Base-by-base conservation (phyloP, 257 asterid genomes). In the Jacaranda mimosifolia region DNA sequence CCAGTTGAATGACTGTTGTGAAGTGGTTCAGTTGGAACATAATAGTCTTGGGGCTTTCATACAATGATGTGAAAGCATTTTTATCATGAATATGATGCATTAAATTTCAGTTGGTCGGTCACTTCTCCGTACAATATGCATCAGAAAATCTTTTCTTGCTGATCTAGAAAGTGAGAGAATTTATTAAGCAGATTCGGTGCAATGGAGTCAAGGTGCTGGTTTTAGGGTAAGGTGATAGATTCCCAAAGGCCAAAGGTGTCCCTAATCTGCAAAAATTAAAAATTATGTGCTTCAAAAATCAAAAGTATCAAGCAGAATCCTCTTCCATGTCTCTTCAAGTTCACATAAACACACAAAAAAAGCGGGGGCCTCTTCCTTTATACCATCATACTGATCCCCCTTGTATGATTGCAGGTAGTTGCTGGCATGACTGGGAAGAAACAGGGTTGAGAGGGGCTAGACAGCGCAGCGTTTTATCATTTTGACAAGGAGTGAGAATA, bases 401-500 rank as follows among this genome's bases (percentile, higher is more conserved):
- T 65, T 77, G 14, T 78, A 26, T 82, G 74, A 78, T 76, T 84
- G 82, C 90, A 91, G 97, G 96, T 93, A 32, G 91, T 93, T 60
- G 89, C 94, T 43, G 94, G 94, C 18, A 82, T 91, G 91, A 86
- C 96, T 35, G 97, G 98, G 77, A 93, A 88, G 80, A 91, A 88
- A 40, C 76, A 84, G 76, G 76, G 62, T 12, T 80, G 80, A 87
- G 75, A 78, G 12, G 36, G 26, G 40, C 9, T 40, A 40, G 38
- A 59, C 43, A 63, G 67, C 38, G 52, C 71, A 3, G 60, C 63
- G 63, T 42, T 51, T 26, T 70, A 5, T 73, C 63, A 19, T 70
- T 71, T 5, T 36, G 75, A 76, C 56, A n/a, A 8, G 58, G 53
- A 56, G 57, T 65, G 57, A 46, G 55, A 80, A 87, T 83, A 85